phyloP scores from a whole-genome alignment of 2,329 filamentous ascomycete genomes.

The Onygenales sp. region DNA sequence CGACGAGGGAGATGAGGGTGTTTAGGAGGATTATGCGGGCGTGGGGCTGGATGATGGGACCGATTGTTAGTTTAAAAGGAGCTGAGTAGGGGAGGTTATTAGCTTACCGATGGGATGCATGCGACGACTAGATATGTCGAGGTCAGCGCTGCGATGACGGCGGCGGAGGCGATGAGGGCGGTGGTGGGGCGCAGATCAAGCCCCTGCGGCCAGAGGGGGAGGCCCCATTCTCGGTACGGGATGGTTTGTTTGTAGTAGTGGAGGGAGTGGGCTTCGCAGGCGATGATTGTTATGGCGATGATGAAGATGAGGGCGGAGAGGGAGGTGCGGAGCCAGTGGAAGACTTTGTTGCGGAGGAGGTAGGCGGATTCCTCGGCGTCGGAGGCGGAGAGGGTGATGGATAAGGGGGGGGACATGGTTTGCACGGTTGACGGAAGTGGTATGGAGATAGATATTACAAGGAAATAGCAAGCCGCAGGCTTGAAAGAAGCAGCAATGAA shows the following conservation, averaged over 20 bases:
- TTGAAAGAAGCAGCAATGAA: too few relatives aligned
- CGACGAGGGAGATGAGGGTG: constrained; percentile 22
- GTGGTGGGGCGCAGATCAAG: constrained; percentile 32
- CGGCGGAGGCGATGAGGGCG: constrained; percentile 26
- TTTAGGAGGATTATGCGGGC: constrained; percentile 27
- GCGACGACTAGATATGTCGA: constrained; percentile 23
- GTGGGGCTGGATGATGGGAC: constrained; percentile 18
- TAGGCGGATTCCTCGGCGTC: constrained; percentile 28
- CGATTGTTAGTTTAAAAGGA: not conserved
- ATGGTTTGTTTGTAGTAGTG: constrained; percentile 29
- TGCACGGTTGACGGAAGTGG: too few relatives aligned
- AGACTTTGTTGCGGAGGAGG: constrained; percentile 21
- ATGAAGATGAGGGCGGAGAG: constrained; percentile 24
- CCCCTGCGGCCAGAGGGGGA: constrained; percentile 34
- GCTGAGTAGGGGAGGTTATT: not conserved
- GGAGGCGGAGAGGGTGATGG: constrained; percentile 20
- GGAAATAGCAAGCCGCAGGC: too few relatives aligned
- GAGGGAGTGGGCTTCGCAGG: constrained; percentile 30
- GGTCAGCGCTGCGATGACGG: constrained; percentile 25
- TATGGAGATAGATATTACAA: too few relatives aligned
- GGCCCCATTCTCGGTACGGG: constrained; percentile 22
- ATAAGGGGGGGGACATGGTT: constrained; percentile 18
- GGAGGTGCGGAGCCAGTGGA: constrained; percentile 26
- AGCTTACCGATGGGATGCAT: constrained; percentile 28
- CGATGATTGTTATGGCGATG: constrained; percentile 22